A percentile compares a stretch with the other conserved stretches of the same genome.
phyloP scores from a whole-genome alignment of 2,329 filamentous ascomycete species.

The Fusarium subglutinans region DNA sequence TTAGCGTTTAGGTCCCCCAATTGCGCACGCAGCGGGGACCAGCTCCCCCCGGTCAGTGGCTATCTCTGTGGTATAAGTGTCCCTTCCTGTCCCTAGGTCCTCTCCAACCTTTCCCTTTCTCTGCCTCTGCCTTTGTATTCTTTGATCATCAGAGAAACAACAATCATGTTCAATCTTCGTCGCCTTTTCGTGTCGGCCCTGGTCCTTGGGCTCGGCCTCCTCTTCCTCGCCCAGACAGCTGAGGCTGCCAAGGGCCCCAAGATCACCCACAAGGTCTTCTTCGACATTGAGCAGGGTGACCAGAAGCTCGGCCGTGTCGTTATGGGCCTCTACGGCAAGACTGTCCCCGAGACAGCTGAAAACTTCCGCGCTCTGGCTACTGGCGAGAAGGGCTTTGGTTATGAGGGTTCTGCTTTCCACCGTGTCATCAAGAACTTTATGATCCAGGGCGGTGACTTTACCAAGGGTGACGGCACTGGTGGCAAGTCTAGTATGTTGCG shows the following conservation, averaged over 20 bases:
- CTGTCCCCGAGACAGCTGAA: conserved; percentile 77
- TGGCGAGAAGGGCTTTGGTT: conserved; percentile 87
- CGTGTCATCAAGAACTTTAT: conserved; percentile 91
- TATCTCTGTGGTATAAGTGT: conserved; percentile 40
- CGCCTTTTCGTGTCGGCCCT: conserved; percentile 76
- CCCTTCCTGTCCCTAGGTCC: conserved; percentile 26
- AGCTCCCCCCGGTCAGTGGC: conserved; percentile 19
- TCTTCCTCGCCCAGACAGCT: conserved; percentile 79
- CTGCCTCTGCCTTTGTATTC: conserved; percentile 13
- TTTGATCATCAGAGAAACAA: conserved; percentile 33
- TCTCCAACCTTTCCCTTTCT: conserved; percentile 8
- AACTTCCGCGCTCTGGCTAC: conserved; percentile 85
- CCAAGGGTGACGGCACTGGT: conserved; percentile 81
- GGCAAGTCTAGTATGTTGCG: conserved; percentile 81
- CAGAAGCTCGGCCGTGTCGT: conserved; percentile 78
- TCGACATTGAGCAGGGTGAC: conserved; percentile 82
- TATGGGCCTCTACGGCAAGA: conserved; percentile 88
- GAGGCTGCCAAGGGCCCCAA: conserved; percentile 87
- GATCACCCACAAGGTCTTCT: conserved; percentile 95
- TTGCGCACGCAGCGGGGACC: conserved; percentile 31
- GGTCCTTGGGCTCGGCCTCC: conserved; percentile 77
- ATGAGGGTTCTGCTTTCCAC: conserved; percentile 85
- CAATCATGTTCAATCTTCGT: conserved; percentile 78
- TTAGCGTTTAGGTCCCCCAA: conserved; percentile 21
- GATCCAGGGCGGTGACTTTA: conserved; percentile 93